Conservation (phyloP, 1,284 basidiomycete genomes). For the Puccinia horiana region DNA sequence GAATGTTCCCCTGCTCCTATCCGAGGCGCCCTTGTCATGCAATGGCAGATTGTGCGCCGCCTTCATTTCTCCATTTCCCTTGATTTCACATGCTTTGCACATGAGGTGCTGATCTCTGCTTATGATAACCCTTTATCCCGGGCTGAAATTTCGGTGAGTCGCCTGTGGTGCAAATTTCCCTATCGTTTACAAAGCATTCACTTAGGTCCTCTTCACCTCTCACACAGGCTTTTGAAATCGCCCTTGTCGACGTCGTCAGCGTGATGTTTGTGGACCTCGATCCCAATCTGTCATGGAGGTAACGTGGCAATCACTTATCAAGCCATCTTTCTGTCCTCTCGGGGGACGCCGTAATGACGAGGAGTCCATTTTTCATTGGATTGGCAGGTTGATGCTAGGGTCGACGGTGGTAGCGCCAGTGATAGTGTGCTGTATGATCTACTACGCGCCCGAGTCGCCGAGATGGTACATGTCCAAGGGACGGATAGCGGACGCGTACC, state of each 20-base stretch:
- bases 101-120: no score
- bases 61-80: no score
- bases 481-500: slow-evolving; percentile 27
- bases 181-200: no score
- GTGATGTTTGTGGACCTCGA: slow-evolving; percentile 44
- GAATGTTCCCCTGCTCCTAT: slow-evolving; percentile 71
- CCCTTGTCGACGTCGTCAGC: slow-evolving; percentile 43
- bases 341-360: no score
- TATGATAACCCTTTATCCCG: no score
- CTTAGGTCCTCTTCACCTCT: neutral
- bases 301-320: no score
- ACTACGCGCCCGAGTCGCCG: slow-evolving; percentile 46
- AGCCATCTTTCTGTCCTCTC: no score
- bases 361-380: neutral
- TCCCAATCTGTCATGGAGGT: slow-evolving; percentile 44
- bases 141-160: no score
- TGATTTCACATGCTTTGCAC: no score
- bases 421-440: slow-evolving; percentile 47
- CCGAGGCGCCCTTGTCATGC: slow-evolving; percentile 76
- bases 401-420: slow-evolving; percentile 48
- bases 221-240: slow-evolving; percentile 43
- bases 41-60: slow-evolving; percentile 63
- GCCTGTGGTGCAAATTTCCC: no score
- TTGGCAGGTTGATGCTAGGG: slow-evolving; percentile 41
- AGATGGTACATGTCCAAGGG: slow-evolving; percentile 49